These are phyloP conservation scores for Nannochloris sp. DNA, from an alignment of 139 green algal species.

Conservation along the genomic window DNA sequence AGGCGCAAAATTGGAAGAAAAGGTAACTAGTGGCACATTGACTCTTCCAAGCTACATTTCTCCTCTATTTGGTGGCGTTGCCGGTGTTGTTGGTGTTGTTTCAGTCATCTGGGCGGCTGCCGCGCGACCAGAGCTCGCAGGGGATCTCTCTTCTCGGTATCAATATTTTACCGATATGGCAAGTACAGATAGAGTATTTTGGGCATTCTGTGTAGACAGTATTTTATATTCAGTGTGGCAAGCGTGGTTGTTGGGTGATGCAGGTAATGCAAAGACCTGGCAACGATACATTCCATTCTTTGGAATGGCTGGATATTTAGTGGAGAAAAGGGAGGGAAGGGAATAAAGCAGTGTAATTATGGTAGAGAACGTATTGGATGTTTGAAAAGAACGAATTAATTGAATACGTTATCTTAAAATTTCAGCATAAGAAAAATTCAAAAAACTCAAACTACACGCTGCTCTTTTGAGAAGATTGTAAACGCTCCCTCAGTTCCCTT, in stretches of 20 bases:
- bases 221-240: slow-evolving; percentile 73
- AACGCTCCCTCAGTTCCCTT: not conserved
- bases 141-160: slow-evolving; percentile 34
- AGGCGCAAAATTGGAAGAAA: not conserved
- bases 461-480: not conserved
- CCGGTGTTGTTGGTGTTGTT: slow-evolving; percentile 37
- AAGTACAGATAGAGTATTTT: slow-evolving; percentile 57
- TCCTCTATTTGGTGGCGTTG: slow-evolving; percentile 10
- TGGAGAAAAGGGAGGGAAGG: no score
- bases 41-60: not conserved
- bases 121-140: slow-evolving; percentile 61
- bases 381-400: not conserved
- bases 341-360: no score
- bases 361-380: not conserved
- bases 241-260: slow-evolving; percentile 44
- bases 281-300: slow-evolving; percentile 68
- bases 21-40: not conserved
- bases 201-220: slow-evolving; percentile 72
- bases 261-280: slow-evolving; percentile 17
- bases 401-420: not conserved
- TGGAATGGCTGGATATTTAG: slow-evolving; percentile 57
- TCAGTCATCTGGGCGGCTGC: slow-evolving; percentile 55
- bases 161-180: slow-evolving; percentile 35
- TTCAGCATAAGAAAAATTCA: not conserved
- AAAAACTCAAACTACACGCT: not conserved